A percentile compares a stretch with the other conserved stretches of the same genome.
phyloP scores from a whole-genome alignment of 208 protist genomes.

The Crithidia expoeki region DNA sequence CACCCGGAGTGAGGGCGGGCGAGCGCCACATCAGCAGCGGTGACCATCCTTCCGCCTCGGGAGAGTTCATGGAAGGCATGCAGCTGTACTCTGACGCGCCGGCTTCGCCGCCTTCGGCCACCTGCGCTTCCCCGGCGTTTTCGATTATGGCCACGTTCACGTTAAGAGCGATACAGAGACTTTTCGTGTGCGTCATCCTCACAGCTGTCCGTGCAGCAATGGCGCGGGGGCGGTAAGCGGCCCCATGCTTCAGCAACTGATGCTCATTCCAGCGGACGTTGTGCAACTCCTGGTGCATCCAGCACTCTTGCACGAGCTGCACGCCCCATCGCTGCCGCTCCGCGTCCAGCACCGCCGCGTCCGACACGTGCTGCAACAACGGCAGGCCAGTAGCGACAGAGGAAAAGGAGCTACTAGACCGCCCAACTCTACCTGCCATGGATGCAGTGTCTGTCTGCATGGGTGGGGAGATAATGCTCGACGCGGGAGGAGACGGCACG shows the following conservation, averaged over 20 bases:
- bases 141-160: constrained; percentile 59
- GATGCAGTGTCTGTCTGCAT: background rate
- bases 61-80: constrained; percentile 27
- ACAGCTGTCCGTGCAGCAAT: constrained; percentile 64
- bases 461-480: background rate
- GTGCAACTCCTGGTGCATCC: constrained; percentile 64
- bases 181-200: constrained; percentile 60
- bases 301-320: constrained; percentile 64
- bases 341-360: constrained; percentile 56
- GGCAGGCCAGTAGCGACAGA: constrained; percentile 1
- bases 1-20: constrained; percentile 63
- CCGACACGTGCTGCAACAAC: constrained; percentile 36
- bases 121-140: constrained; percentile 37
- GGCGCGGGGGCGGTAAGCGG: constrained; percentile 55
- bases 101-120: constrained; percentile 29
- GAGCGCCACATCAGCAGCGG: constrained; percentile 81
- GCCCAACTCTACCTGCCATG: background rate
- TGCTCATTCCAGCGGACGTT: constrained; percentile 68
- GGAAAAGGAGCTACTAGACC: background rate
- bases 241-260: constrained; percentile 51
- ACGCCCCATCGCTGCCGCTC: constrained; percentile 60
- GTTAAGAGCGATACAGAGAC: constrained; percentile 73
- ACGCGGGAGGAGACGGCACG: background rate
- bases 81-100: constrained; percentile 16
- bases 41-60: constrained; percentile 31